phyloP scores from a whole-genome alignment of 495 filamentous ascomycete species.

The Astrocystis sublimbata region DNA sequence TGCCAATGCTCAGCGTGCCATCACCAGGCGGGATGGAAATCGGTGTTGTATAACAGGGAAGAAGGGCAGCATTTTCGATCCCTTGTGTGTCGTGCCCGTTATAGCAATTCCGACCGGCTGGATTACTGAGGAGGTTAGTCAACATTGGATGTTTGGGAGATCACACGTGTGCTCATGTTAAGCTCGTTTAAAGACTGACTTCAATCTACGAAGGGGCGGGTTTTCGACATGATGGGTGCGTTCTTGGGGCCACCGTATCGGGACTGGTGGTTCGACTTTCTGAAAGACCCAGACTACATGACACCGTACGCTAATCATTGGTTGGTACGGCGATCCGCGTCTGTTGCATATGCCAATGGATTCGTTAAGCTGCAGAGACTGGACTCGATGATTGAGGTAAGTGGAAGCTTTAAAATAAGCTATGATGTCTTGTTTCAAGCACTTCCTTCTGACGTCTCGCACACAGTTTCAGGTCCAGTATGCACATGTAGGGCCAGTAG shows the following conservation, averaged over 20 bases:
- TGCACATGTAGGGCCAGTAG: constrained; percentile 19
- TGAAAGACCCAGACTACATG: constrained; percentile 18
- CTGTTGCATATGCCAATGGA: constrained; percentile 23
- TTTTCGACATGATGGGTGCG: constrained; percentile 31
- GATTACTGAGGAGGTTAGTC: constrained; percentile 18
- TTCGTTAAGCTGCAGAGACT: constrained; percentile 25
- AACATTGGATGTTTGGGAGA: background rate
- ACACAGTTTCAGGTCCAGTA: constrained; percentile 25
- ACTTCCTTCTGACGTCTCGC: background rate
- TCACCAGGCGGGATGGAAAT: constrained; percentile 26
- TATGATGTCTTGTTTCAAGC: background rate
- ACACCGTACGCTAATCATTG: constrained; percentile 28
- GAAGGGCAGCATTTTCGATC: constrained; percentile 24
- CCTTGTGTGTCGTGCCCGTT: constrained; percentile 29
- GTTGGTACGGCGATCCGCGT: constrained; percentile 31
- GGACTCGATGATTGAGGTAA: constrained; percentile 31
- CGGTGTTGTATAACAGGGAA: constrained; percentile 32
- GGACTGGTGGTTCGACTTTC: constrained; percentile 35
- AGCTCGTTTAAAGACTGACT: too few relatives aligned
- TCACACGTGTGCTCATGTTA: too few relatives aligned
- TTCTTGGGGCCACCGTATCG: constrained; percentile 33
- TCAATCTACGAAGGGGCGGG: background rate
- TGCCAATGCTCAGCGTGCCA: constrained; percentile 9
- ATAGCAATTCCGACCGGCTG: constrained; percentile 25
- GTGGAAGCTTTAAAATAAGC: background rate